Evolutionary conservation across 495 filamentous ascomycete species (phyloP), one percentile per base, ranked within the genome.

Genomic region (Penicillium paradoxum): DNA sequence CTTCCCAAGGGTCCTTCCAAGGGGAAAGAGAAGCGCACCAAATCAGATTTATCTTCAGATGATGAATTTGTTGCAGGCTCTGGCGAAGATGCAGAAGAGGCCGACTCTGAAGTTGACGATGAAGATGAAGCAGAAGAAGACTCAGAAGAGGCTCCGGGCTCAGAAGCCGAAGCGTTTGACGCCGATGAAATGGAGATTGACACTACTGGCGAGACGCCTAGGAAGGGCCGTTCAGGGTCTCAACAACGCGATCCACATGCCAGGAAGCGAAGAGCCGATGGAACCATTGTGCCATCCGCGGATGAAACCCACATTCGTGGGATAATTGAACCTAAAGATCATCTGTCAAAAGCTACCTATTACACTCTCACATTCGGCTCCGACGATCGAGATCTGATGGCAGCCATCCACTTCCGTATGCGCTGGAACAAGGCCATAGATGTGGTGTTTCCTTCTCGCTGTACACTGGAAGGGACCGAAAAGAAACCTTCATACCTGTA

Each of bases 361-460:
- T 64, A 66, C 34, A 58, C 27, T 17, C 46, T 70, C 27, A 69
- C 71, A 1, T 74, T 71, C 63, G 79, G 79, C 8, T 58, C 65
- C 4, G 79, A 74, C 49, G 61, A 72, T 10, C 68, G 76, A 32
- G 79, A 84, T 51, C 37, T 80, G 4, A 45, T 73, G 9, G 57
- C 73, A 15, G 53, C 76, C 14, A 25, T 79, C 11, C 70, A 72
- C 54, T 68, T 74, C 48, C 71, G 78, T 44, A 74, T 78, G 41
- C 66, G 70, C 42, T 85, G 74, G 74, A 57, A 19, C 18, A 45
- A 72, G 68, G 70, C 66, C 0, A 34, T 67, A 21, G 76, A 83
- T 50, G 66, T 73, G 0, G 73, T 72, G 8, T 69, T 85, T 37
- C 83, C 83, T 21, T 68, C 66, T 29, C 72, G 76, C 15, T 40